phyloP scores from a whole-genome alignment of 139 green algal species.

The Edaphochlamys debaryana region DNA sequence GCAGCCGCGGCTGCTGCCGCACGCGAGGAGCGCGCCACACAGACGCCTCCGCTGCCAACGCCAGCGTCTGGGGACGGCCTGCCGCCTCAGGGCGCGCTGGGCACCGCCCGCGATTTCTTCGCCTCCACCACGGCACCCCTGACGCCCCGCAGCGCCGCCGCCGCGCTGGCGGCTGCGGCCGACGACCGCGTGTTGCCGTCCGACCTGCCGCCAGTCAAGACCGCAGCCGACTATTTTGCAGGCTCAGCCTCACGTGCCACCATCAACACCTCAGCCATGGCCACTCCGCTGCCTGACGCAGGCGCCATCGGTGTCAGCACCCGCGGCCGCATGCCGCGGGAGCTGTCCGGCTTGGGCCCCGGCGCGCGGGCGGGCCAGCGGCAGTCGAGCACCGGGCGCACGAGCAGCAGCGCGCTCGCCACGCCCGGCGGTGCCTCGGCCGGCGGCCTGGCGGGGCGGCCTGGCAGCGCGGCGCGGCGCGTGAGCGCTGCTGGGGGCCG shows the following conservation, averaged over 20 bases:
- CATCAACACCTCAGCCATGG: slow-evolving; percentile 19
- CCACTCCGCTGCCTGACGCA: background rate
- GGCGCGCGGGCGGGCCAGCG: too few species aligned
- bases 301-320: too few species aligned
- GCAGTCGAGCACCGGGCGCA: background rate
- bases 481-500: slow-evolving; percentile 8
- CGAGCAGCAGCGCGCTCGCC: background rate
- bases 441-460: background rate
- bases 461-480: background rate
- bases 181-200: background rate
- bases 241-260: slow-evolving; percentile 27
- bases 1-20: background rate
- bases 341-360: too few species aligned
- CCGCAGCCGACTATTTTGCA: slow-evolving; percentile 28
- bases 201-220: slow-evolving; percentile 15
- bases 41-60: background rate
- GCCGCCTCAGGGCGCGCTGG: background rate
- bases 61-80: background rate
- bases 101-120: slow-evolving; percentile 28
- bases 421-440: background rate
- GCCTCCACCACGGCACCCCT: slow-evolving; percentile 10
- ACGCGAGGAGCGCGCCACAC: slow-evolving; percentile 1
- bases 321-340: too few species aligned
- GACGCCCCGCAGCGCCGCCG: background rate
- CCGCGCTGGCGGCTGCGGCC: background rate